Base-by-base conservation (phyloP, 2,329 filamentous ascomycete genomes). In the Clonostachys byssicola region DNA sequence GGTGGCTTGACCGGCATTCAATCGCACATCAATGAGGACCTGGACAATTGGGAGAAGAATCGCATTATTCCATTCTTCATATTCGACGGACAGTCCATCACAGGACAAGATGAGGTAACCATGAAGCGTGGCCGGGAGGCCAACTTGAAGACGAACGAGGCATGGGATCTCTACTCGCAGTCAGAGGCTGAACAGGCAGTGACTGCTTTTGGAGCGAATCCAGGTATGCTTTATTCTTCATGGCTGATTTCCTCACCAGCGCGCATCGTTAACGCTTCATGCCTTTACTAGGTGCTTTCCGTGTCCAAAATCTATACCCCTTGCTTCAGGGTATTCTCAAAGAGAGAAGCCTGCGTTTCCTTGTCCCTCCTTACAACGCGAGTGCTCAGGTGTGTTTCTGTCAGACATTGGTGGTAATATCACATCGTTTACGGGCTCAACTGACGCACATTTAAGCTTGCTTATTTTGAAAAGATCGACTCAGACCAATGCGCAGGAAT, bases 131-230 rank as follows among this genome's bases (percentile, higher is more conserved):
- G 81, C 23, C 78, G 78, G 43, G 75, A 76, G 33, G 87, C 89
- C 54, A 84, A 86, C 52, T 68, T 79, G 51, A 84, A 85, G 54
- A 90, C 89, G 45, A 80, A 88, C 54, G 74, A 85, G 49, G 94
- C 92, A 5, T 99, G 94, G 92, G 79, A 81, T 4, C 71, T 95
- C 42, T 99, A 99, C 67, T 87, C 91, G 59, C 80, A 85, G 52
- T 84, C 89, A 46, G 78, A 89, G 57, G 89, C 91, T 13, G 82
- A 88, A 53, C 79, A 87, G 54, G 91, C 94, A 14, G 92, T 97
- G 7, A 74, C 80, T 48, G 85, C 86, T n/a, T 97, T 97, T 70
- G 91, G 91, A 52, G 66, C 69, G 43, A 85, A 85, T 61, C 86
- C 86, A 56, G 85, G 89, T 91, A 78, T 54, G 67, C 45, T 44